Percentiles rank a stretch among this genome's conserved stretches.
Evolutionary conservation across 2,329 filamentous ascomycete species (phyloP).

Genomic region (Pseudogymnoascus sp.): DNA sequence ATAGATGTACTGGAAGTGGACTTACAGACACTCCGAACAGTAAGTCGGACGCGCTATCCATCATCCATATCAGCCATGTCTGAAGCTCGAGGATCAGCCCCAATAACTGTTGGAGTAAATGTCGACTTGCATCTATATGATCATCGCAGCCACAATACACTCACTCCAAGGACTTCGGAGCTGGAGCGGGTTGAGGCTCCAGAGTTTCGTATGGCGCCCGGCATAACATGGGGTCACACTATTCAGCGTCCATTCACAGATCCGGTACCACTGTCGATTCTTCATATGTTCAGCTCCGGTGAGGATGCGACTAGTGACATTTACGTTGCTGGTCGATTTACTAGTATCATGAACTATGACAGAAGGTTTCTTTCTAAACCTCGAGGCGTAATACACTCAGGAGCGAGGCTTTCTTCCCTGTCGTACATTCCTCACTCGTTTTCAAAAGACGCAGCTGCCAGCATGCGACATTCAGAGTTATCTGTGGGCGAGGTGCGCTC

Average conservation of each 20-base stretch:
- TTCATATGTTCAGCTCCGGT: slow-evolving; percentile 60
- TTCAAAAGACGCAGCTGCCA: slow-evolving; percentile 53
- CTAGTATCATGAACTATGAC: slow-evolving; percentile 83
- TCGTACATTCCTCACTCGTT: slow-evolving; percentile 62
- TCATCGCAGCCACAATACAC: slow-evolving; percentile 42
- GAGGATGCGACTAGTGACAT: slow-evolving; percentile 57
- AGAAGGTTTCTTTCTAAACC: slow-evolving; percentile 76
- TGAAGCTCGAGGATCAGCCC: slow-evolving; percentile 54
- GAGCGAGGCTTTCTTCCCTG: slow-evolving; percentile 69
- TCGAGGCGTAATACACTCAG: slow-evolving; percentile 73
- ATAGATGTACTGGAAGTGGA: slow-evolving; percentile 72
- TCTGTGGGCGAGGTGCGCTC: slow-evolving; percentile 46
- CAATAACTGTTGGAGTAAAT: slow-evolving; percentile 78
- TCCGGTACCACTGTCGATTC: slow-evolving; percentile 66
- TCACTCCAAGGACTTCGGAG: slow-evolving; percentile 17
- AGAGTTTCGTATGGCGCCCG: background rate
- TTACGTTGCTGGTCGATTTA: slow-evolving; percentile 82
- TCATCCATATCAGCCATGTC: slow-evolving; percentile 81
- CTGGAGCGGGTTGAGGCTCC: slow-evolving; percentile 17
- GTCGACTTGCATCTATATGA: slow-evolving; percentile 79
- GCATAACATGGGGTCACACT: background rate
- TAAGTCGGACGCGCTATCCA: slow-evolving; percentile 66
- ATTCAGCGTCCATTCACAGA: background rate
- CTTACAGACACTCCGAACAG: slow-evolving; percentile 61
- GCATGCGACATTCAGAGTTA: slow-evolving; percentile 47